phyloP scores from a whole-genome alignment of 441 rosid species.

The Macaranga tanarius region DNA sequence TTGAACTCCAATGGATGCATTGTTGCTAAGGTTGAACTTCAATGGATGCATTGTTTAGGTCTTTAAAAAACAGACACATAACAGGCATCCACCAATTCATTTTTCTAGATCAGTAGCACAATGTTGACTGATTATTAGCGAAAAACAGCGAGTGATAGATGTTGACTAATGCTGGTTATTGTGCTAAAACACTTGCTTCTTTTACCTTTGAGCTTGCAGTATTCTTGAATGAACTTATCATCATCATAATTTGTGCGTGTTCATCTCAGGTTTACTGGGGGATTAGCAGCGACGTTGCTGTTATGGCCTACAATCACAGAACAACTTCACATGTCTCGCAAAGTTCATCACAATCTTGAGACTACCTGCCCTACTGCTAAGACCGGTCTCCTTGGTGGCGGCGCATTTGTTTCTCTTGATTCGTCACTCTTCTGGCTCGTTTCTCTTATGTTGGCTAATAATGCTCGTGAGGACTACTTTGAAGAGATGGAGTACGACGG shows the following conservation, averaged over 20 bases:
- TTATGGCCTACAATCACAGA: constrained; percentile 88
- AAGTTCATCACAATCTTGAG: constrained; percentile 50
- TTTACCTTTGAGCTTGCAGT: no score
- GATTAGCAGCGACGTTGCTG: constrained; percentile 62
- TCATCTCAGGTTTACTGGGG: constrained; percentile 57
- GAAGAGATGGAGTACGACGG: constrained; percentile 45
- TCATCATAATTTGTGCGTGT: background rate
- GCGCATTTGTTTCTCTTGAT: constrained; percentile 94
- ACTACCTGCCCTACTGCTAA: constrained; percentile 86
- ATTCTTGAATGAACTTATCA: no score
- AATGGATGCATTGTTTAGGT: no score
- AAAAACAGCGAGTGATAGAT: no score
- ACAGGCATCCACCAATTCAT: no score
- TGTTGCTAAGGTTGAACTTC: no score
- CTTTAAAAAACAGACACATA: no score
- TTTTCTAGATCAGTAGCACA: no score
- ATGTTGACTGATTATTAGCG: no score
- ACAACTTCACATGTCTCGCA: constrained; percentile 66
- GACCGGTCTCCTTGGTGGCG: constrained; percentile 93
- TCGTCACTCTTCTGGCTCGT: constrained; percentile 91
- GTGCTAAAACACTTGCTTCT: no score
- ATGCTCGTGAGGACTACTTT: constrained; percentile 90
- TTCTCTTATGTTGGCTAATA: constrained; percentile 83
- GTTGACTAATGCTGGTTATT: no score
- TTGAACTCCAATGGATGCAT: no score